Base-by-base conservation (phyloP, 1,284 basidiomycete genomes). In the Nidula niveotomentosa region DNA sequence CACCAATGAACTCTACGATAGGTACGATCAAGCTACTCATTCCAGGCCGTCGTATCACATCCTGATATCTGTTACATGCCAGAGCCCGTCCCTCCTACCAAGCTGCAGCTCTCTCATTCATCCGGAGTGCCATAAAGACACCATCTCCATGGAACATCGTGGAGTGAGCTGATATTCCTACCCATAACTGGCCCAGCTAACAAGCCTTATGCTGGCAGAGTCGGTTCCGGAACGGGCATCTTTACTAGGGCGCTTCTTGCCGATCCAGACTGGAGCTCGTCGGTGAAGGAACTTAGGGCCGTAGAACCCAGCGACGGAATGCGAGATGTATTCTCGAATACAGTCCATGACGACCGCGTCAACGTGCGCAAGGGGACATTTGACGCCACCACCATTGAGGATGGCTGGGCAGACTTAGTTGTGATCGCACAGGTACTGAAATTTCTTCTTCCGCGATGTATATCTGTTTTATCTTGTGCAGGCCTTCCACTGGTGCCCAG, bases 401-500 rank as follows among this genome's bases (percentile, higher is more conserved):
- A 83, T 56, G 79, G 77, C 0, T 90, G 86, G 84, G 90, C 90
- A 2, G 90, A 93, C 65, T 61, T 90, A 15, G 69, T 92, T 15
- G 70, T 91, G 36, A 78, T 91, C 47, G 90, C 90, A 2, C 90
- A 91, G 79, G 89, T 88, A 61, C 34, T 49, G 50, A 30, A 30
- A 5, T 6, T 46, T 33, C 36, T 15, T 43, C 23, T 52, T 49
- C 15, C 48, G 37, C 45, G 13, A 17, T 10, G 47, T 45, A 33
- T 10, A 41, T 23, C 44, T 51, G 49, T 52, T 30, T 55, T 18
- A 36, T 3, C 23, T 30, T 53, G 46, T 15, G 50, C 59, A 91
- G 85, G 91, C 91, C 10, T 93, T 85, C 65, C 90, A 93, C 69
- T 93, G 91, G 90, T 90, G 87, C 62, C 86, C 86, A 2, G 81